Evolutionary conservation across 2,329 filamentous ascomycete species (phyloP).

Genomic region (Xylaria polymorpha): DNA sequence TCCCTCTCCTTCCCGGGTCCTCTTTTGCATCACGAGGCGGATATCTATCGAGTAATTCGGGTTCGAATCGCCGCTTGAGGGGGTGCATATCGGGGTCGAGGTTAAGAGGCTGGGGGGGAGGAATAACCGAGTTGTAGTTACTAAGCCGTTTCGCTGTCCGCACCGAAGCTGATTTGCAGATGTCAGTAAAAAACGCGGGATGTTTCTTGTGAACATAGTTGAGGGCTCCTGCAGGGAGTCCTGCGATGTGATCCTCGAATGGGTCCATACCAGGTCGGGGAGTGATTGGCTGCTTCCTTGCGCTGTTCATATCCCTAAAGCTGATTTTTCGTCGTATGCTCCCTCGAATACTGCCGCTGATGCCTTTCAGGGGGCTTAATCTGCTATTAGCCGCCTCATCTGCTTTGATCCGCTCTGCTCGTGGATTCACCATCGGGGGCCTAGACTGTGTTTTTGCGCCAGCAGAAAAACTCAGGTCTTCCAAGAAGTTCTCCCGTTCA

Average conservation of each 20-base stretch:
- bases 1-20: constrained; percentile 81
- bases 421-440: constrained; percentile 79
- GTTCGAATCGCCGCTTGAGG: constrained; percentile 91
- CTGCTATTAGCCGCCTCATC: constrained; percentile 71
- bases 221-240: constrained; percentile 41
- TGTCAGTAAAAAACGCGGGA: constrained; percentile 48
- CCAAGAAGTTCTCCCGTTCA: constrained; percentile 93
- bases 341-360: constrained; percentile 77
- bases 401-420: constrained; percentile 82
- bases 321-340: constrained; percentile 94
- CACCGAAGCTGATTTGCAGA: constrained; percentile 61
- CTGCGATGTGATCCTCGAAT: constrained; percentile 42
- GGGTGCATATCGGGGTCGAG: constrained; percentile 95
- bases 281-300: constrained; percentile 84
- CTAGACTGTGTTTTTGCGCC: constrained; percentile 79
- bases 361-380: constrained; percentile 65
- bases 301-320: constrained; percentile 93
- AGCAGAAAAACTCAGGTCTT: constrained; percentile 89
- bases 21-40: constrained; percentile 85
- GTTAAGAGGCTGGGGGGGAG: constrained; percentile 89
- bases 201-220: constrained; percentile 43
- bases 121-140: constrained; percentile 98
- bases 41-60: constrained; percentile 94
- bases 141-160: constrained; percentile 90
- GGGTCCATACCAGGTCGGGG: constrained; percentile 76